Base-by-base conservation (phyloP, 441 rosid genomes). In the Viola pubescens region DNA sequence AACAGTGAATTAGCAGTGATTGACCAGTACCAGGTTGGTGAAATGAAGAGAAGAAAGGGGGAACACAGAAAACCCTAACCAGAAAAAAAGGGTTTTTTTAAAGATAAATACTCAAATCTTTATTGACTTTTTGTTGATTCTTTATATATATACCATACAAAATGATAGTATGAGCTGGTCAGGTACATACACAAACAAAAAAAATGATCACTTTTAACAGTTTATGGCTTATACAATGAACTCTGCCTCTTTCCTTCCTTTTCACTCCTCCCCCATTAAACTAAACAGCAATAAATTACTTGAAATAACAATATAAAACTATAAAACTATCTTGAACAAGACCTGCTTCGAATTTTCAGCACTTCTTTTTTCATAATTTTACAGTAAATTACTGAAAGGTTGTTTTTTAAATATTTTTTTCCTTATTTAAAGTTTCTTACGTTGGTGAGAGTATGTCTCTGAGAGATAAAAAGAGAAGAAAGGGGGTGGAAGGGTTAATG, bases 21-120 rank as follows among this genome's bases (percentile, higher is more conserved):
- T 16, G 54, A 54, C 51, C 55, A 44, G 51, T 0, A 38, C 65
- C 73, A 48, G 52, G 64, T 42, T 37, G 56, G 40, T 42, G 58
- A 68, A 48, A 61, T 41, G 54, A 49, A 52, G 53, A 61, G 65
- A 58, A 37, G 37, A 65, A 57, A 9, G n/a, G 5, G 26, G 34
- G 46, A 37, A 40, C 38, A 10, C 12, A 9, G 26, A 56, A 72
- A 74, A 66, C 79, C 78, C 80, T 66, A 73, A 66, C 50, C 53
- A 40, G 64, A 37, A 34, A 40, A 63, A 19, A 10, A 34, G 58
- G n/a, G n/a, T 40, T 41, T 43, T 39, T 40, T 37, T 59, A 56
- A 44, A 64, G 62, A 66, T 60, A 69, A 61, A 69, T 48, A 54
- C 26, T 19, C 26, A 19, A 19, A 19, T 19, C 26, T 19, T 19